A percentile compares a stretch with the other conserved stretches of the same genome.
Evolutionary conservation across 1,284 basidiomycete species (phyloP).

Genomic region (Ceratobasidium theobromae): DNA sequence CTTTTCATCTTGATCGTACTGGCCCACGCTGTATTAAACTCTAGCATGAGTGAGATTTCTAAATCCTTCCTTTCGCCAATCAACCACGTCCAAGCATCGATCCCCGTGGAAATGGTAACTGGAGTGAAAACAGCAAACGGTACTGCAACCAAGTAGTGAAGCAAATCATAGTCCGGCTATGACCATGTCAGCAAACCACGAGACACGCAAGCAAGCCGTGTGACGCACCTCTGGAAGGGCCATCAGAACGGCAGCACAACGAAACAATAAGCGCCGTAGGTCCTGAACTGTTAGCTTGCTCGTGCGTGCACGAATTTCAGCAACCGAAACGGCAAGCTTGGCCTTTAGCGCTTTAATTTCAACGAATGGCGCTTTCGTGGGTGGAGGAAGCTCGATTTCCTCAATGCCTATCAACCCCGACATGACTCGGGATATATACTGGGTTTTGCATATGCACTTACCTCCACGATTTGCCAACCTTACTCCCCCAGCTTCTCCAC

Average conservation of each 20-base stretch:
- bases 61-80: slow-evolving; percentile 82
- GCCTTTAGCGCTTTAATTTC: slow-evolving; percentile 67
- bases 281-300: slow-evolving; percentile 75
- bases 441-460: slow-evolving; percentile 40
- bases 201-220: neutral
- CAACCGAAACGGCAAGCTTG: slow-evolving; percentile 68
- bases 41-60: slow-evolving; percentile 77
- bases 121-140: slow-evolving; percentile 92
- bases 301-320: slow-evolving; percentile 69
- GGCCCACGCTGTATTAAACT: slow-evolving; percentile 87
- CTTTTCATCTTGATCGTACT: slow-evolving; percentile 73
- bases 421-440: neutral
- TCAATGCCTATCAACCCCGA: slow-evolving; percentile 40
- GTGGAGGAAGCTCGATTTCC: slow-evolving; percentile 61
- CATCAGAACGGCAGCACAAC: slow-evolving; percentile 80
- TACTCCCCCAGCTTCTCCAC: slow-evolving; percentile 83
- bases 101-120: slow-evolving; percentile 79
- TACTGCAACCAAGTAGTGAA: slow-evolving; percentile 85
- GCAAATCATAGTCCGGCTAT: slow-evolving; percentile 81
- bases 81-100: slow-evolving; percentile 97
- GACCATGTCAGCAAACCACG: neutral
- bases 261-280: slow-evolving; percentile 81
- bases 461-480: slow-evolving; percentile 62
- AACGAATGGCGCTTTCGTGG: slow-evolving; percentile 51
- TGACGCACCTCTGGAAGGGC: slow-evolving; percentile 62